Percentiles rank a stretch among this genome's conserved stretches.
Evolutionary conservation across 148 eudicot genomes (phyloP).

Genomic region (Selenicereus undatus): DNA sequence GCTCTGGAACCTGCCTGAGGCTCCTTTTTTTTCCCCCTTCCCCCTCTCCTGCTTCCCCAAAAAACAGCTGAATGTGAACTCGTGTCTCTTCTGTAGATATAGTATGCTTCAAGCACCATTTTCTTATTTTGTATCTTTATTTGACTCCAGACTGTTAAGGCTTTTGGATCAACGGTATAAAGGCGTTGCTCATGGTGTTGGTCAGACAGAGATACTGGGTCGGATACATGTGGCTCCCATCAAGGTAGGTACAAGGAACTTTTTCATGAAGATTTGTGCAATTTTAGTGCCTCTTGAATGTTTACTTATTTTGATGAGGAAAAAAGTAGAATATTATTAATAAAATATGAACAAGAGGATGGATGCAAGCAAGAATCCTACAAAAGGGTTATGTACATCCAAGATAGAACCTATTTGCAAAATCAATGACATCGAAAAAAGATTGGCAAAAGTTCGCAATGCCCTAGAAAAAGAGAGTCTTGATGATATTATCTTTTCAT

Average conservation of each 20-base stretch:
- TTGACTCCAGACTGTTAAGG: constrained; percentile 64
- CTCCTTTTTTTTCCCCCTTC: neutral
- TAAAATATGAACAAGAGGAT: no score
- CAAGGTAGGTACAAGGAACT: constrained; percentile 47
- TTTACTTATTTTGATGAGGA: neutral
- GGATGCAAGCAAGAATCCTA: no score
- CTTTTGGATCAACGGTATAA: constrained; percentile 85
- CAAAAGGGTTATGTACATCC: no score
- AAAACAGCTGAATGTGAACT: neutral
- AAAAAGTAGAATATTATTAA: no score
- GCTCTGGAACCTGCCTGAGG: no score
- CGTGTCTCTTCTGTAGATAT: neutral
- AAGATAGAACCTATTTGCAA: no score
- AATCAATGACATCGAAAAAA: no score
- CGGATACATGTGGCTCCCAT: constrained; percentile 97
- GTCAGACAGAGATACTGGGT: constrained; percentile 93
- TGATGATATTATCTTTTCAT: no score
- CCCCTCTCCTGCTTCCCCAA: neutral
- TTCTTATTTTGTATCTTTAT: constrained; percentile 10
- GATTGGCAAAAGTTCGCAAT: no score
- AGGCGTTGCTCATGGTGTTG: constrained; percentile 98
- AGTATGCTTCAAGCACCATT: neutral
- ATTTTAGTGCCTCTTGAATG: neutral
- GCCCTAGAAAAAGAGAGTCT: no score
- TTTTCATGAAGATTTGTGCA: neutral